Evolutionary conservation across 169 alveolate species (phyloP), one percentile per base, ranked within the genome.

Genomic region (Eimeria maxima): DNA sequence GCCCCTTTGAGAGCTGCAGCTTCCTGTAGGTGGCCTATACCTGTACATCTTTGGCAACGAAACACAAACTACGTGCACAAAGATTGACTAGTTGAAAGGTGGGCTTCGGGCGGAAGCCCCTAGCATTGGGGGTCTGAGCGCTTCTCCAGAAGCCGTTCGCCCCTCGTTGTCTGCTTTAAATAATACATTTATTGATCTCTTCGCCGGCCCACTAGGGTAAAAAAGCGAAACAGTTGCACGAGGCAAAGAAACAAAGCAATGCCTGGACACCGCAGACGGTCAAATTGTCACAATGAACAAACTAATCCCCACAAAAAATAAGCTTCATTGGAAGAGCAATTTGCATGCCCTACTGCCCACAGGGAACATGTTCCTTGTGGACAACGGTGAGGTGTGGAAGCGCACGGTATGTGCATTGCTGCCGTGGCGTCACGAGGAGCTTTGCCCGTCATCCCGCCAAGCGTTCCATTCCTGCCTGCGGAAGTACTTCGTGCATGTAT

Each of bases 391-490:
- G 27, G 50, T 33, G 81, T 18, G 50, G 50, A 3, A 29, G 13
- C 13, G 29, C 16, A 33, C n/a, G n/a, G 8, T 27, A 73, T 38
- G 53, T 73, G 83, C 50, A 16, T 3, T 33, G 14, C 27, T 16
- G 50, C 22, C 50, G 11, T 18, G 53, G 50, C 53, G 29, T 38
- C 83, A 73, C 6, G 24, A 4, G 53, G 83, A 18, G n/a, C 53
- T 38, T 73, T 38, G 83, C 20, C 83, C 55, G 10, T 73, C 83
- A 14, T 13, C 29, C 11, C 88, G 88, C 67, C 60, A 78, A 20
- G 42, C 10, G 65, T 24, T 45, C 88, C 88, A 78, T 8, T 47
- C 88, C 24, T 4, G 47, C 88, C 44, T 78, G 5, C 88, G 88
- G 65, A 78, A 78, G 67, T 13, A 47, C 24, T 13, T 44, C 10